A percentile compares a stretch with the other conserved stretches of the same genome.
phyloP scores from a whole-genome alignment of 2,329 filamentous ascomycete species.

The Fusarium abutilonis region DNA sequence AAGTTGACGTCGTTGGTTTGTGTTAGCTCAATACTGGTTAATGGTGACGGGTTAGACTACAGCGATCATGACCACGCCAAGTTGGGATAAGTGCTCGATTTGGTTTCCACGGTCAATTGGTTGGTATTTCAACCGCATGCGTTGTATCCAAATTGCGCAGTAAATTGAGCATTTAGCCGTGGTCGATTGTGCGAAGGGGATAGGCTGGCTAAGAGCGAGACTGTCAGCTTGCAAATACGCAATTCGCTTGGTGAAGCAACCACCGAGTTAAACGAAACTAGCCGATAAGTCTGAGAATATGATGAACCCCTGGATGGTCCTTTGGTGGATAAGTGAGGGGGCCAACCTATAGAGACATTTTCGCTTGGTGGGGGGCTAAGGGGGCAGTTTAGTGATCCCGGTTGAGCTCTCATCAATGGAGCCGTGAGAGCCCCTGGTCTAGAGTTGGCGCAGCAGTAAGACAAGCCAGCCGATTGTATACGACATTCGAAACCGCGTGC shows the following conservation, averaged over 20 bases:
- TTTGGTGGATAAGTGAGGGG: constrained; percentile 17
- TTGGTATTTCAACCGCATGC: constrained; percentile 21
- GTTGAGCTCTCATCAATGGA: constrained; percentile 31
- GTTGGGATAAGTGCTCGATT: constrained; percentile 34
- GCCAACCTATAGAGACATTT: constrained; percentile 23
- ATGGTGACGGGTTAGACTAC: constrained; percentile 26
- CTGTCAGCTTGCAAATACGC: constrained; percentile 16
- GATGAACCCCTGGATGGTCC: constrained; percentile 31
- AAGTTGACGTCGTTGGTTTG: constrained; percentile 42
- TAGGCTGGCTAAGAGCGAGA: not conserved
- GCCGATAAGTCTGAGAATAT: constrained; percentile 26
- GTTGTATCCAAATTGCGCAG: constrained; percentile 11
- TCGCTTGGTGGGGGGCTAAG: no score
- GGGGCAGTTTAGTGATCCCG: constrained; percentile 18
- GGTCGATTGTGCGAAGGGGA: constrained; percentile 12
- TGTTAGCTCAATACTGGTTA: constrained; percentile 29
- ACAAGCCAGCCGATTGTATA: not conserved
- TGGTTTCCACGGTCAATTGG: constrained; percentile 26
- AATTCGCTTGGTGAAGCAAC: constrained; percentile 20
- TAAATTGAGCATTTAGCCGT: constrained; percentile 19
- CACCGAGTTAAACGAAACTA: constrained; percentile 27
- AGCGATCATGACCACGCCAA: constrained; percentile 19
- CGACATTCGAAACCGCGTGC: constrained; percentile 1
- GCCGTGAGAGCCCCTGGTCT: not conserved
- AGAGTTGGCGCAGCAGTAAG: constrained; percentile 12